Evolutionary conservation across 371 early-diverging fungal species (phyloP), one percentile per base, ranked within the genome.

Genomic region (Synchytrium microbalum): DNA sequence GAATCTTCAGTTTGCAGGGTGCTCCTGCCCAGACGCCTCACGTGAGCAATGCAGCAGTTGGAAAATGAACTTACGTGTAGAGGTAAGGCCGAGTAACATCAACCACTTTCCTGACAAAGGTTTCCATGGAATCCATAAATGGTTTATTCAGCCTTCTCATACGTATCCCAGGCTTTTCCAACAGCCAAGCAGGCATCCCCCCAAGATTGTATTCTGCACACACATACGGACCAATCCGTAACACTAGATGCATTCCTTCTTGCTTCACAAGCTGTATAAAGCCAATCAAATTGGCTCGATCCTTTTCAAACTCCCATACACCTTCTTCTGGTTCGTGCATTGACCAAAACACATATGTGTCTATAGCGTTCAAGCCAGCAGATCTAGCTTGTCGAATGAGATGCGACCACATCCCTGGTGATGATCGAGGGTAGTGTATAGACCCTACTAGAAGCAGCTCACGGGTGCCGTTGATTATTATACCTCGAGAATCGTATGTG

Each of bases 281-380:
- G 27, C 68, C 62, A 5, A 74, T 75, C 2, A 80, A 70, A 64
- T 80, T 75, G 33, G 68, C 72, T 23, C 69, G 58, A 10, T 16
- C 28, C 32, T 10, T 5, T 51, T 74, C 72, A 60, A 83, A 81
- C 58, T 81, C 78, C 55, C 72, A 80, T 0, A 62, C 31, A 52
- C 79, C 78, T 54, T 72, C 70, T 29, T 57, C 58, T 1, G 63
- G 69, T 65, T 83, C 84, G 61, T 81, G 80, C 38, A 76, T 66
- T 65, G 79, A 76, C 84, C 84, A 83, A 64, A 81, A 81, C 29
- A 83, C 82, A 52, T 82, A 82, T 1, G 80, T 82, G 63, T 83
- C 84, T 64, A 83, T 72, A 28, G 76, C 71, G 66, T 81, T 80
- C 60, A 75, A 65, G 13, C 83, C 83, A n/a, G n/a, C n/a, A n/a